These are phyloP conservation scores for Nakazawaea ambrosiae DNA, from an alignment of 805 yeast genomes.

Conservation along the genomic window DNA sequence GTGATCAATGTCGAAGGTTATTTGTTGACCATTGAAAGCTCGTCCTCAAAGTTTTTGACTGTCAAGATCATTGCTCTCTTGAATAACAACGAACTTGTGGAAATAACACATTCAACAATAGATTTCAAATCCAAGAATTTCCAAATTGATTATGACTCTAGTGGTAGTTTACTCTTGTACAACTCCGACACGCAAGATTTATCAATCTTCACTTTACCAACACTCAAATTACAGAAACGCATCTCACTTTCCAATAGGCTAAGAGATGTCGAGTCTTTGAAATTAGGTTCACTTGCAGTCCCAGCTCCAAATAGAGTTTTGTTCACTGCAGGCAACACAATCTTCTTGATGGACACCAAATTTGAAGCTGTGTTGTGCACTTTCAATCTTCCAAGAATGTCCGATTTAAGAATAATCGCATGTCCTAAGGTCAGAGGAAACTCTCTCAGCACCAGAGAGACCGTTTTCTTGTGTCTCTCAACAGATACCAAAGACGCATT, in stretches of 20 bases:
- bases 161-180: conserved; percentile 22
- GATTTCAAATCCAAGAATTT: conserved; percentile 9
- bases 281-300: conserved; percentile 25
- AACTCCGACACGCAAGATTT: conserved; percentile 16
- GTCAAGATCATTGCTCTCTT: conserved; percentile 20
- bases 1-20: conserved; percentile 8
- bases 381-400: conserved; percentile 4
- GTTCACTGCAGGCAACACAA: conserved; percentile 29
- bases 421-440: conserved; percentile 34
- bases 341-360: conserved; percentile 38
- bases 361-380: conserved; percentile 32
- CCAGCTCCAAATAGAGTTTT: conserved; percentile 42
- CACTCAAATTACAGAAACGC: conserved; percentile 22
- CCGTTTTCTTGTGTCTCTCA: conserved; percentile 35
- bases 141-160: conserved; percentile 19
- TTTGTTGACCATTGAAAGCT: conserved; percentile 10
- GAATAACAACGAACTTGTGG: conserved; percentile 18
- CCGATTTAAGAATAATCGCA: conserved; percentile 13
- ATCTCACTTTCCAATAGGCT: conserved; percentile 18
- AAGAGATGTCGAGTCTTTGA: conserved; percentile 16
- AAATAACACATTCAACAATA: conserved; percentile 21
- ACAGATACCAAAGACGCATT: conserved; percentile 35
- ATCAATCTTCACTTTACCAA: conserved; percentile 24
- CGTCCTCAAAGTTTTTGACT: conserved; percentile 10
- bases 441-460: conserved; percentile 30